A percentile compares a stretch with the other conserved stretches of the same genome.
Evolutionary conservation across 2,329 filamentous ascomycete species (phyloP).

Genomic region (Proliferodiscus dingleyae): DNA sequence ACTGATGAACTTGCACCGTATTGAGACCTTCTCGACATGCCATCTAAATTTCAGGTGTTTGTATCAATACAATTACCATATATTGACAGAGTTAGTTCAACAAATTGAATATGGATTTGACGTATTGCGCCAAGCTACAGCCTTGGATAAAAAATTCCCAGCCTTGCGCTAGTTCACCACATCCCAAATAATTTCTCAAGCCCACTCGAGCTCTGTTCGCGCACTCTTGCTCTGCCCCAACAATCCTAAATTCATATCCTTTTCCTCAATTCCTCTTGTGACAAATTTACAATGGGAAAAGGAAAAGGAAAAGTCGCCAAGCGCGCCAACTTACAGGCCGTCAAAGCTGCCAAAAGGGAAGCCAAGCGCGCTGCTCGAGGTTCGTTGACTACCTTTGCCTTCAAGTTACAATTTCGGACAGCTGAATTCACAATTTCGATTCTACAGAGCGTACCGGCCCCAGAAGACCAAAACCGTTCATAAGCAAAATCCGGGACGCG

Average conservation of each 20-base stretch:
- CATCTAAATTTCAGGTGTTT: too few species aligned
- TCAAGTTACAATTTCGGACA: background rate
- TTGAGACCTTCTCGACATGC: too few species aligned
- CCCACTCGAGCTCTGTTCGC: constrained; percentile 1
- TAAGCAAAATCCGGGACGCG: too few species aligned
- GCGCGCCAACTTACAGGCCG: constrained; percentile 5
- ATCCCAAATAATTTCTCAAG: constrained; percentile 17
- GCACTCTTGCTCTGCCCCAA: background rate
- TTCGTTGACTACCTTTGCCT: background rate
- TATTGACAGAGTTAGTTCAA: too few species aligned
- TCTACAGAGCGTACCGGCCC: background rate
- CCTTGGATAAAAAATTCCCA: constrained; percentile 5
- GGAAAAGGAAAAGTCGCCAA: constrained; percentile 16
- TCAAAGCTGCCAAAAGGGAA: constrained; percentile 9
- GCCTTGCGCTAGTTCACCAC: constrained; percentile 13
- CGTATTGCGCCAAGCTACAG: background rate
- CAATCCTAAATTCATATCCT: background rate
- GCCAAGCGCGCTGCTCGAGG: constrained; percentile 8
- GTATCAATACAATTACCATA: too few species aligned
- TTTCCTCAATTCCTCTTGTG: background rate
- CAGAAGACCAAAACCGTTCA: constrained; percentile 3
- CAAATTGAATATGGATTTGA: too few species aligned
- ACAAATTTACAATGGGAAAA: constrained; percentile 16
- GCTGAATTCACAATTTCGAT: too few species aligned
- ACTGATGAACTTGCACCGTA: too few species aligned